Evolutionary conservation across 805 yeast genomes (phyloP).

Genomic region (Wickerhamiella lipophila): DNA sequence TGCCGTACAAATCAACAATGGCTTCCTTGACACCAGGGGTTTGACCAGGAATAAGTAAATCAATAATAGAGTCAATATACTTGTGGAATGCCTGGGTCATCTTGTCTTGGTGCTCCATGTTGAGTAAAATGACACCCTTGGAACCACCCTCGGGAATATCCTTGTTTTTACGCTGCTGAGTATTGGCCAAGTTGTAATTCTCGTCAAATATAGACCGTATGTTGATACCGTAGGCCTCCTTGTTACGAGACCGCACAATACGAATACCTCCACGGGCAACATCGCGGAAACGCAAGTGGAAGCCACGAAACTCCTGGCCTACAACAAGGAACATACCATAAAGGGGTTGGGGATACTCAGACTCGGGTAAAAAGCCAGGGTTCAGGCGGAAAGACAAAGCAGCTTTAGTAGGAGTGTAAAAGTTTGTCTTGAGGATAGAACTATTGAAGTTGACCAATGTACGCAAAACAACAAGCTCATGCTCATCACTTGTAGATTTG

Average conservation of each 20-base stretch:
- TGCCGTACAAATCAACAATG: slow-evolving; percentile 70
- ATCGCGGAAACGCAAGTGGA: slow-evolving; percentile 93
- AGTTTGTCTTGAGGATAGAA: slow-evolving; percentile 82
- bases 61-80: slow-evolving; percentile 83
- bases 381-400: slow-evolving; percentile 87
- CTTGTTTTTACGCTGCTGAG: slow-evolving; percentile 94
- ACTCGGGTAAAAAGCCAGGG: slow-evolving; percentile 68
- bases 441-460: slow-evolving; percentile 77
- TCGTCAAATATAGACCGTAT: slow-evolving; percentile 87
- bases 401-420: slow-evolving; percentile 84
- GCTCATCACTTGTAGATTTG: slow-evolving; percentile 61
- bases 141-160: slow-evolving; percentile 99
- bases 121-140: slow-evolving; percentile 82
- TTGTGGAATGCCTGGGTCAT: slow-evolving; percentile 81
- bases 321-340: slow-evolving; percentile 92
- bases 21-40: slow-evolving; percentile 68
- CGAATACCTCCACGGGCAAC: slow-evolving; percentile 98
- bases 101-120: slow-evolving; percentile 57
- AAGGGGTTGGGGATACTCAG: slow-evolving; percentile 86
- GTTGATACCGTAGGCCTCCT: slow-evolving; percentile 74
- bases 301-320: slow-evolving; percentile 93
- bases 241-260: slow-evolving; percentile 75
- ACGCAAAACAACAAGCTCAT: slow-evolving; percentile 65
- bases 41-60: slow-evolving; percentile 57
- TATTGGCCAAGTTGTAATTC: slow-evolving; percentile 86